Conservation (phyloP, 176 grass and related monocot species). For the Phoenix dactylifera region DNA sequence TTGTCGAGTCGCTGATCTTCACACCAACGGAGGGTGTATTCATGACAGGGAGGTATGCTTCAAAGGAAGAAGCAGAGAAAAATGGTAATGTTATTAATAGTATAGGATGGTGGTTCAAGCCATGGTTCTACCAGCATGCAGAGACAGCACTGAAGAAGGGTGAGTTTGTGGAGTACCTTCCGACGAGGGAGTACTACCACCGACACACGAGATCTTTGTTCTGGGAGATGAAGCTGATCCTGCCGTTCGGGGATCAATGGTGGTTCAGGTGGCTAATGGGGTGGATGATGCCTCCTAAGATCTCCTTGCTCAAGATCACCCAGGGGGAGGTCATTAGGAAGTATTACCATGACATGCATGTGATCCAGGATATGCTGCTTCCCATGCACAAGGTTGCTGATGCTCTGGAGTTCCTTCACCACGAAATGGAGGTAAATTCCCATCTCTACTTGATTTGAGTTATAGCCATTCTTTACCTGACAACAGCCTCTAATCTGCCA, state of each 20-base stretch:
- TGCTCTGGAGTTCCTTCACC: constrained; percentile 67
- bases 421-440: constrained; percentile 73
- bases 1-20: constrained; percentile 87
- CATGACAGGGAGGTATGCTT: constrained; percentile 88
- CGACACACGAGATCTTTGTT: constrained; percentile 82
- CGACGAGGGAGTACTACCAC: constrained; percentile 87
- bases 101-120: constrained; percentile 94
- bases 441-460: too few species aligned
- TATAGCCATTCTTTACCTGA: too few species aligned
- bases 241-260: constrained; percentile 83
- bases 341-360: constrained; percentile 95
- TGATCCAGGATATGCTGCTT: constrained; percentile 87
- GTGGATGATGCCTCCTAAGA: constrained; percentile 94
- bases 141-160: constrained; percentile 65
- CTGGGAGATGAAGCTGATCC: constrained; percentile 93
- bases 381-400: constrained; percentile 90
- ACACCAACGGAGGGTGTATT: constrained; percentile 53
- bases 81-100: constrained; percentile 82
- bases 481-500: too few species aligned
- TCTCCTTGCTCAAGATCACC: constrained; percentile 92
- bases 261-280: constrained; percentile 84
- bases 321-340: constrained; percentile 84
- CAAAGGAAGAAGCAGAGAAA: constrained; percentile 88
- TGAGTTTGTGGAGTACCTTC: constrained; percentile 94
- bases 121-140: constrained; percentile 94